These are phyloP conservation scores for Lotmaria passim DNA, from an alignment of 208 protist species.

Conservation along the genomic window DNA sequence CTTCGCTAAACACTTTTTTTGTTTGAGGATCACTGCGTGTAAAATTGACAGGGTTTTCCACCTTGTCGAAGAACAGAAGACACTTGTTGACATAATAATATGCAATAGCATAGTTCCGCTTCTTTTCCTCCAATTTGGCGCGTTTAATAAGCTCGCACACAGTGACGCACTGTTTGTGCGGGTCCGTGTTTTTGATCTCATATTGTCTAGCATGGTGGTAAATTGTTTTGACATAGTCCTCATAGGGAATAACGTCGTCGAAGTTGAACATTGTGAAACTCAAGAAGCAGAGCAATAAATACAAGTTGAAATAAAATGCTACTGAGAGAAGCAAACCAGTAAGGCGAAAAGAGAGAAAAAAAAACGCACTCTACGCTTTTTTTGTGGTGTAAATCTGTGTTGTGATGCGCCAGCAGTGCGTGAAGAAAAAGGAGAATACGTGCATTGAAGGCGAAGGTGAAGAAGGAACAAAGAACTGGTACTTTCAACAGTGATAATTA, in stretches of 20 bases:
- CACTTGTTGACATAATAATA: slow-evolving; percentile 60
- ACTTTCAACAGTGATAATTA: no score
- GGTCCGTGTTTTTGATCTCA: slow-evolving; percentile 19
- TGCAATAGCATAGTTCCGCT: slow-evolving; percentile 41
- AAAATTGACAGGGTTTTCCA: slow-evolving; percentile 31
- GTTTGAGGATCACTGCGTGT: slow-evolving; percentile 10
- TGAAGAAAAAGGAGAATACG: no score
- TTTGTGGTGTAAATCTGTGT: no score
- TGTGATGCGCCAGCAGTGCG: no score
- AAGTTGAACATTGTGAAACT: slow-evolving; percentile 45
- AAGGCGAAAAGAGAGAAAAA: not conserved
- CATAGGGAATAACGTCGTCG: slow-evolving; percentile 55
- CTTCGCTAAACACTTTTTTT: slow-evolving; percentile 26
- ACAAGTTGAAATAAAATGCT: slow-evolving; percentile 27
- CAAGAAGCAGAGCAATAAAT: not conserved
- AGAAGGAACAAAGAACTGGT: no score
- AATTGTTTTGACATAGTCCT: slow-evolving; percentile 64
- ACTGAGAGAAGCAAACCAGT: not conserved
- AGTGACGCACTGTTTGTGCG: slow-evolving; percentile 26
- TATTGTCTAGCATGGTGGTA: slow-evolving; percentile 51
- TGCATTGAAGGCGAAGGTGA: no score
- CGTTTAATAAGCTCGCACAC: slow-evolving; percentile 28
- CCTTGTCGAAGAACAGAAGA: slow-evolving; percentile 56
- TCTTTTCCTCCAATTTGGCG: slow-evolving; percentile 20
- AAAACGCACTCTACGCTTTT: not conserved